Conservation (phyloP, 768 basidiomycete species). For the Rhizopogon roseolus region DNA sequence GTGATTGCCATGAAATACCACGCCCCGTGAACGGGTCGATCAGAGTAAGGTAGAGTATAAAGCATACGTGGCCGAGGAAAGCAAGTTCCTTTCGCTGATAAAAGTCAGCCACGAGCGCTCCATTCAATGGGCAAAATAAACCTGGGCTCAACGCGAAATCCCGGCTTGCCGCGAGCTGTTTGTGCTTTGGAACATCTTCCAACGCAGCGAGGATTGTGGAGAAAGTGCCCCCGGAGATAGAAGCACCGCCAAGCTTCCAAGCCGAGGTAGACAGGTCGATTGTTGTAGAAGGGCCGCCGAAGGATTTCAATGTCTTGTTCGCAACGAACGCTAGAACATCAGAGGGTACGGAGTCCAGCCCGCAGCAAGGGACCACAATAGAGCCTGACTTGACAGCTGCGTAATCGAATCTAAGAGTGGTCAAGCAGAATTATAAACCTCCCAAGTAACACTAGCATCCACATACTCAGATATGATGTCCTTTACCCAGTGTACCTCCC, state of each 20-base stretch:
- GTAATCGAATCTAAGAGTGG: conserved; percentile 56
- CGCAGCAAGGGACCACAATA: conserved; percentile 76
- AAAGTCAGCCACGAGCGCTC: conserved; percentile 2
- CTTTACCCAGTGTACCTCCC: conserved; percentile 64
- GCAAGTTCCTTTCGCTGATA: conserved; percentile 27
- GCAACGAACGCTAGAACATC: conserved; percentile 68
- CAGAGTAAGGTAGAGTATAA: conserved; percentile 31
- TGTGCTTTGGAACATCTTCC: conserved; percentile 28
- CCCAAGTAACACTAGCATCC: background rate
- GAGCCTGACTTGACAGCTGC: conserved; percentile 64
- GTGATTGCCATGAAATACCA: conserved; percentile 39
- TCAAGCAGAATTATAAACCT: conserved; percentile 10
- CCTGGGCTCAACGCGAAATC: conserved; percentile 43
- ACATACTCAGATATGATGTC: conserved; percentile 57
- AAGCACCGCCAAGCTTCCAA: conserved; percentile 26
- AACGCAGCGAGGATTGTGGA: conserved; percentile 27
- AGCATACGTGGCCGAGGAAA: conserved; percentile 25
- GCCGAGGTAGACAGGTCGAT: conserved; percentile 58
- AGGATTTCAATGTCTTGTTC: conserved; percentile 59
- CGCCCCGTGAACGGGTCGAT: conserved; percentile 31
- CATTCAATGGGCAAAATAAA: conserved; percentile 13
- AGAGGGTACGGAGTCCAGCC: conserved; percentile 73
- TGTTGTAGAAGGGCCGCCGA: conserved; percentile 28
- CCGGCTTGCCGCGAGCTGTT: conserved; percentile 20
- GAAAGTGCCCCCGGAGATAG: conserved; percentile 34